Conservation (phyloP, 345 rosid genomes). For the Psidium friedrichsthalianum region DNA sequence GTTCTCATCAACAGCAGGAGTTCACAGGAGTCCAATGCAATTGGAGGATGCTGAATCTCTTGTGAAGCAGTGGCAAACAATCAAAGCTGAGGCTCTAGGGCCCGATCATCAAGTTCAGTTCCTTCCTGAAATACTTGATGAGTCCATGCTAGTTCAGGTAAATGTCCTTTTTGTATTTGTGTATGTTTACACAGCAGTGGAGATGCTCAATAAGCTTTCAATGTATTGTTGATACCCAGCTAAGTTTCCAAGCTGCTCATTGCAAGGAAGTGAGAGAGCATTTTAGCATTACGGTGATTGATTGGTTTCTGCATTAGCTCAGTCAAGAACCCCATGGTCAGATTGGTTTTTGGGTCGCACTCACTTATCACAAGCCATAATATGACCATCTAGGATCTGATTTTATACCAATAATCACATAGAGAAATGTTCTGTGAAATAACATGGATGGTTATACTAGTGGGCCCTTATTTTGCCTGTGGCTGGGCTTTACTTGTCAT, state of each 20-base stretch:
- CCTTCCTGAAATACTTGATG: conserved; percentile 78
- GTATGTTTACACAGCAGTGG: neutral
- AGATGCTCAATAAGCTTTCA: neutral
- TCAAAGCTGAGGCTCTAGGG: conserved; percentile 92
- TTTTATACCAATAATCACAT: neutral
- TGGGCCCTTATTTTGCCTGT: neutral
- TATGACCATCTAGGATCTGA: neutral
- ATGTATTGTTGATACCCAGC: neutral
- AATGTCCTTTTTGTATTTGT: neutral
- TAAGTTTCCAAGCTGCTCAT: neutral
- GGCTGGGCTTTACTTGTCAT: neutral
- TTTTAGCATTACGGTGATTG: neutral
- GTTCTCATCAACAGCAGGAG: conserved; percentile 22
- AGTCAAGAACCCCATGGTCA: neutral
- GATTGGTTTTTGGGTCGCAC: neutral
- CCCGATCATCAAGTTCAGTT: conserved; percentile 46
- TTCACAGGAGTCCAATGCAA: conserved; percentile 53
- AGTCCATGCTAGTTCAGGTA: conserved; percentile 90
- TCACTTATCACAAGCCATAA: neutral
- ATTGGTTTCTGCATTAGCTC: neutral
- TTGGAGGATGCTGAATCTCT: conserved; percentile 84
- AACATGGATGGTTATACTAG: neutral
- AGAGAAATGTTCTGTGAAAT: neutral
- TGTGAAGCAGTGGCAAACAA: conserved; percentile 81
- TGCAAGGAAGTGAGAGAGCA: neutral